Base-by-base conservation (phyloP, 2,329 filamentous ascomycete genomes). In the Colletotrichum orchidophilum region DNA sequence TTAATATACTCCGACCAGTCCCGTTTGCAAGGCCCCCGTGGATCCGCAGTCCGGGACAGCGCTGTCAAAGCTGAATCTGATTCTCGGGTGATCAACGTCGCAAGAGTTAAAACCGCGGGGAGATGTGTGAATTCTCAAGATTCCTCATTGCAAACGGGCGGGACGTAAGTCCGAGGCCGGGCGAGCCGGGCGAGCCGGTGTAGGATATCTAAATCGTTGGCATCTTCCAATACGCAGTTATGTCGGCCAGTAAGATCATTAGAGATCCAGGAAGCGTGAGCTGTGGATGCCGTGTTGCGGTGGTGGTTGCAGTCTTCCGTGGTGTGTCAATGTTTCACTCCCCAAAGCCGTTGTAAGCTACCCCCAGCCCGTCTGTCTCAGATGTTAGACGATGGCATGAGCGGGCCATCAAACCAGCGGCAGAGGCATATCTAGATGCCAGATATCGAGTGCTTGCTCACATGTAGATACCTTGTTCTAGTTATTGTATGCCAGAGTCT, bases 321-420 rank as follows among this genome's bases (percentile, higher is more conserved):
- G 42, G 31, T 58, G 52, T 42, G 52, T 50, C 58, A 29, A 63
- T 63, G 58, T 63, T 71, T 68, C 64, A 68, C 64, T 39, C 68
- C 42, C 52, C 52, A 71, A 49, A 46, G 52, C 57, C 52, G 52
- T 54, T 52, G 31, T 29, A 8, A 59, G 58, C 58, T 63, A 71
- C 26, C 68, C 64, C 52, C 58, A 63, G 52, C 52, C 64, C 33
- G 58, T 58, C 31, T 71, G 59, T 71, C 59, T 63, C 52, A 68
- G 53, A 63, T 49, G 58, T 62, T 68, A 54, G 68, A 54, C 53
- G 64, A 71, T 42, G 58, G 64, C 53, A 50, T 46, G 52, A 12
- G 46, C 52, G 35, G 63, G 50, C 55, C 57, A 52, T 62, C 24
- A 39, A 27, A 50, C 55, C 29, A 31, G 57, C 57, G 31, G 33